These are phyloP conservation scores for Sicyos edulis DNA, from an alignment of 306 rosid genomes.

Conservation along the genomic window DNA sequence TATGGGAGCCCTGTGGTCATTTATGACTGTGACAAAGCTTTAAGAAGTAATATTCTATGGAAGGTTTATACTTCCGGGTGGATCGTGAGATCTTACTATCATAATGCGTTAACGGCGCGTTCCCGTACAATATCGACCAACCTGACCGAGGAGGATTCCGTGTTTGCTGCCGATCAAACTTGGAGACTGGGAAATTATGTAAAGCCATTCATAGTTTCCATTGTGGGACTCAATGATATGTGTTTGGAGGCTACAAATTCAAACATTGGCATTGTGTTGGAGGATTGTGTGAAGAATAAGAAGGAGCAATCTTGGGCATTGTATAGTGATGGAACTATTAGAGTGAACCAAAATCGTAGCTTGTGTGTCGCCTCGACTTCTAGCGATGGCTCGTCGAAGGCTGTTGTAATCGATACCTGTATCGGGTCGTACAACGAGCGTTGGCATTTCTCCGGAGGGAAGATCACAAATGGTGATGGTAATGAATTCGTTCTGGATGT, in stretches of 20 bases:
- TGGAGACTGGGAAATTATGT: slow-evolving; percentile 1
- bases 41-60: not conserved
- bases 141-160: not conserved
- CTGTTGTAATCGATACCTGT: not conserved
- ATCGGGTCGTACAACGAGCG: not conserved
- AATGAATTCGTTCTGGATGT: not conserved
- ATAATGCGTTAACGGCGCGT: not conserved
- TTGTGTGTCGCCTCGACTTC: not conserved
- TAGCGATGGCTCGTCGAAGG: not conserved
- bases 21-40: not conserved
- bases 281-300: not conserved
- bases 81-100: not conserved
- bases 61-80: not conserved
- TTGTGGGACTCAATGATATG: not conserved
- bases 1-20: not conserved
- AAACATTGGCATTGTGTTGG: not conserved
- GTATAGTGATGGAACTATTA: not conserved
- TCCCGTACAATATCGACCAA: not conserved
- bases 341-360: not conserved
- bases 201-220: not conserved
- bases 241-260: not conserved
- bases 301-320: slow-evolving; percentile 2
- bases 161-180: not conserved
- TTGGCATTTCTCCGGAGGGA: not conserved
- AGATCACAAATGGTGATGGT: not conserved